phyloP scores from a whole-genome alignment of 208 protist species.

The Dictyostelium gargantuum region DNA sequence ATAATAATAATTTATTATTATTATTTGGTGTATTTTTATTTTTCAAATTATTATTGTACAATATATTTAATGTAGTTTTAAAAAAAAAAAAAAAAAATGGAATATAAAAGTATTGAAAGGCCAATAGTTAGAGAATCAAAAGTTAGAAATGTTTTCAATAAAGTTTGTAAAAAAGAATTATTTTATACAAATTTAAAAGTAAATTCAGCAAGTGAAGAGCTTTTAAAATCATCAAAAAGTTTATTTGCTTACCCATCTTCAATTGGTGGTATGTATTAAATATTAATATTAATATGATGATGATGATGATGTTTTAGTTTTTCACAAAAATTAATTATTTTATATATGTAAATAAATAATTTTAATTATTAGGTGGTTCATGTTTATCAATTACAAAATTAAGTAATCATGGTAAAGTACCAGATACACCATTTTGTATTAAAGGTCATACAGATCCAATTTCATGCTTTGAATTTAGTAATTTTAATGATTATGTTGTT shows the following conservation, averaged over 20 bases:
- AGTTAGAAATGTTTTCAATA: constrained; percentile 57
- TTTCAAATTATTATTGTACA: too few relatives aligned
- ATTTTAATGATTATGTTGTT: constrained; percentile 86
- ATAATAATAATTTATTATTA: too few relatives aligned
- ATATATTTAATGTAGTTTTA: background rate
- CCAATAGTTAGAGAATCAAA: constrained; percentile 58
- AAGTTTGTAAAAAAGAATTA: constrained; percentile 62
- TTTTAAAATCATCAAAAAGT: constrained; percentile 52
- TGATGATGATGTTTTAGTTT: too few relatives aligned
- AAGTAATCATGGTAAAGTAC: constrained; percentile 17
- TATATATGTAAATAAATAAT: too few relatives aligned
- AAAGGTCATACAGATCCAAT: constrained; percentile 82
- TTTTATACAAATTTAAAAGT: constrained; percentile 64
- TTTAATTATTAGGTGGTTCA: constrained; percentile 13
- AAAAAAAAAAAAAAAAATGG: background rate
- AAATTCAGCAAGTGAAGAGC: constrained; percentile 6
- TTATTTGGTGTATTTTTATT: background rate
- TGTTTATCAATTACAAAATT: constrained; percentile 56
- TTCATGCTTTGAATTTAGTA: constrained; percentile 83
- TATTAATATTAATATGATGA: background rate
- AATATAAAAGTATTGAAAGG: constrained; percentile 56
- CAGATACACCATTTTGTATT: constrained; percentile 68
- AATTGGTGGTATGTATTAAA: constrained; percentile 25
- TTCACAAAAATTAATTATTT: too few relatives aligned
- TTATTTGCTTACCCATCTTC: constrained; percentile 53